These are phyloP conservation scores for Collybia sp. DNA, from an alignment of 768 basidiomycete genomes.

Conservation along the genomic window DNA sequence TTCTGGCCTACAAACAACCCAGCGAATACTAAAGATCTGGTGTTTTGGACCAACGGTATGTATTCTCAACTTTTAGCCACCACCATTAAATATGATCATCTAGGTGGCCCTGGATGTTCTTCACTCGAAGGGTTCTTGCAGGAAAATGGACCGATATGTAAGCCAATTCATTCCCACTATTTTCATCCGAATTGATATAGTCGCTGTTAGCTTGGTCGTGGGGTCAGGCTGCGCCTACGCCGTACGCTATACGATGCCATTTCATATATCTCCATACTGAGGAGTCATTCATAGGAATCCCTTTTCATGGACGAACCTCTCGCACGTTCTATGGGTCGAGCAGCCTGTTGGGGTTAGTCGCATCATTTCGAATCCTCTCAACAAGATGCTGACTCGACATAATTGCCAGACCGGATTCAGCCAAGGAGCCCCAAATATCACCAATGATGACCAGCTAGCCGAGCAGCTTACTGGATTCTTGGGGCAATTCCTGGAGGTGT, in stretches of 20 bases:
- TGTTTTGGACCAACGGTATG: slow-evolving; percentile 56
- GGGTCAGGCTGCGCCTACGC: slow-evolving; percentile 35
- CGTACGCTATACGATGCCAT: slow-evolving; percentile 11
- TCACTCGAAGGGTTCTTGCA: slow-evolving; percentile 63
- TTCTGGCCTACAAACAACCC: slow-evolving; percentile 66
- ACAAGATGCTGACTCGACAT: not conserved
- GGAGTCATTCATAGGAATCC: slow-evolving; percentile 37
- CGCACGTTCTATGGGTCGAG: slow-evolving; percentile 64
- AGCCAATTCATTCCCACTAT: slow-evolving; percentile 16
- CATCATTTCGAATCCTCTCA: not conserved
- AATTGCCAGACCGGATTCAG: slow-evolving; percentile 55
- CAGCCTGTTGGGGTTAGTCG: slow-evolving; percentile 59
- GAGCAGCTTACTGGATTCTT: slow-evolving; percentile 47
- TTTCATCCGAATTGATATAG: not conserved
- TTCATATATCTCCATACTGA: not conserved
- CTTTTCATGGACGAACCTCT: slow-evolving; percentile 68
- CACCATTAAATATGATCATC: slow-evolving; percentile 23
- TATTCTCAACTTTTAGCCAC: not conserved
- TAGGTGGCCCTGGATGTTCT: slow-evolving; percentile 69
- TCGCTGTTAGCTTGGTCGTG: slow-evolving; percentile 35
- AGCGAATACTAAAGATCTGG: slow-evolving; percentile 52
- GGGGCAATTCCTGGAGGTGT: slow-evolving; percentile 62
- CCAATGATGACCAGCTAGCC: slow-evolving; percentile 56
- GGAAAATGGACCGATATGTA: slow-evolving; percentile 59
- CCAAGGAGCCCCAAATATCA: slow-evolving; percentile 57